These are phyloP conservation scores for Clitoria ternatea DNA, from an alignment of 306 rosid species.

Conservation along the genomic window DNA sequence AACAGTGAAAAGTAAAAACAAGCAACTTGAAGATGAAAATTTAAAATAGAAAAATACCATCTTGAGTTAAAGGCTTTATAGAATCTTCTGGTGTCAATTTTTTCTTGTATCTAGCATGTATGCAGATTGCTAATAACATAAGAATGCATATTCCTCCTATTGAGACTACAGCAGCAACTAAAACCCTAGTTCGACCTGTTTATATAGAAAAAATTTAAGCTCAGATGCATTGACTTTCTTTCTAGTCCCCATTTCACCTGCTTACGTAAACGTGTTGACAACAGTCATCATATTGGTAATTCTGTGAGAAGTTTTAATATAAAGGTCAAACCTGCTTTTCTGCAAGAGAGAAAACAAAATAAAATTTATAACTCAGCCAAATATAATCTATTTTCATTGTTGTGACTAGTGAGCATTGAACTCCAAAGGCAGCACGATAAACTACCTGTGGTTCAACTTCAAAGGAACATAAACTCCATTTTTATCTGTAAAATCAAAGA, in stretches of 20 bases:
- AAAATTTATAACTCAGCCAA: slow-evolving; percentile 5
- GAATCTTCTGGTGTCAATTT: slow-evolving; percentile 32
- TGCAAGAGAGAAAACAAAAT: slow-evolving; percentile 42
- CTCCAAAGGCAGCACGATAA: background rate
- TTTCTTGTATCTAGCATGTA: slow-evolving; percentile 42
- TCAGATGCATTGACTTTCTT: background rate
- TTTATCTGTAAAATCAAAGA: slow-evolving; percentile 44
- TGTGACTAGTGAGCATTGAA: too few relatives aligned
- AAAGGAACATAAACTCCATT: slow-evolving; percentile 44
- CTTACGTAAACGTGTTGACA: slow-evolving; percentile 8
- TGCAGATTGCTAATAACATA: slow-evolving; percentile 35
- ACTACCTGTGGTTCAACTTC: slow-evolving; percentile 47
- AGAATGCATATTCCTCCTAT: slow-evolving; percentile 53
- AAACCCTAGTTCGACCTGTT: slow-evolving; percentile 55
- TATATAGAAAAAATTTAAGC: slow-evolving; percentile 31
- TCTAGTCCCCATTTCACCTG: too few relatives aligned
- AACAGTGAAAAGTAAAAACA: background rate
- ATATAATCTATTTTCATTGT: background rate
- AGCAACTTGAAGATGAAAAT: background rate
- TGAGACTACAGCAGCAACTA: slow-evolving; percentile 49
- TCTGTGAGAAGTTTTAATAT: slow-evolving; percentile 22
- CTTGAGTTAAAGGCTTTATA: slow-evolving; percentile 39
- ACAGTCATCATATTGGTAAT: background rate
- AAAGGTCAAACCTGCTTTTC: slow-evolving; percentile 44
- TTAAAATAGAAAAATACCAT: slow-evolving; percentile 21